A percentile compares a stretch with the other conserved stretches of the same genome.
These are phyloP conservation scores for Aspergillus proliferans DNA, from an alignment of 2,329 filamentous ascomycete genomes.

Conservation along the genomic window DNA sequence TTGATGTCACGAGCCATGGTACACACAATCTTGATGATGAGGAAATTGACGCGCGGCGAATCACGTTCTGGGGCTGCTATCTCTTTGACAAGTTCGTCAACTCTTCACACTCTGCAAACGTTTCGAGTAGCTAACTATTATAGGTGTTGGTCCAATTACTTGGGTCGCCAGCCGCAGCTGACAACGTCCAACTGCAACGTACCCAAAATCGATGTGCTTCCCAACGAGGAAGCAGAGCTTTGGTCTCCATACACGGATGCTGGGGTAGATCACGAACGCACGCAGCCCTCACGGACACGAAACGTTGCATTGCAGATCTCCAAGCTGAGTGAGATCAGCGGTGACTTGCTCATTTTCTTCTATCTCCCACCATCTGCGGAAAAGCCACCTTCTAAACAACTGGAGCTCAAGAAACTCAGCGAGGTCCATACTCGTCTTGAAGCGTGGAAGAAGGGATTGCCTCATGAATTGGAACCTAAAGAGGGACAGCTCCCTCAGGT, in stretches of 20 bases:
- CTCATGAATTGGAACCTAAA: slow-evolving; percentile 78
- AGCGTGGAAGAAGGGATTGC: slow-evolving; percentile 77
- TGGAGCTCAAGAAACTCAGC: slow-evolving; percentile 85
- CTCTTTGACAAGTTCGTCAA: slow-evolving; percentile 75
- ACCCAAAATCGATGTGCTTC: slow-evolving; percentile 85
- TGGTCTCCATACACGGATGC: slow-evolving; percentile 88
- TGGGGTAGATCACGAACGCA: slow-evolving; percentile 65
- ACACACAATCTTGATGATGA: slow-evolving; percentile 64
- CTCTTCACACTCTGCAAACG: neutral
- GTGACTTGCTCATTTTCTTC: slow-evolving; percentile 81
- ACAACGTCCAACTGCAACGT: slow-evolving; percentile 73
- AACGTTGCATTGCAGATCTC: slow-evolving; percentile 76
- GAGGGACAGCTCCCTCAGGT: slow-evolving; percentile 86
- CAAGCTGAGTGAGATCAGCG: slow-evolving; percentile 85
- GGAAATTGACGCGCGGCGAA: slow-evolving; percentile 79
- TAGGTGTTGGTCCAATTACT: slow-evolving; percentile 91
- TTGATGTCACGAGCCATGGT: slow-evolving; percentile 65
- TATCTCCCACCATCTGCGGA: slow-evolving; percentile 70
- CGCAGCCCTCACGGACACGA: slow-evolving; percentile 76
- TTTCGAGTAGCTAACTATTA: slow-evolving; percentile 8
- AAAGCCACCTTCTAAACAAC: slow-evolving; percentile 63
- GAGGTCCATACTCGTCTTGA: slow-evolving; percentile 87
- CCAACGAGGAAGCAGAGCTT: slow-evolving; percentile 72
- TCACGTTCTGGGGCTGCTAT: slow-evolving; percentile 98
- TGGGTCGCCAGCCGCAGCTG: slow-evolving; percentile 83